Evolutionary conservation across 192 early-diverging fungal species (phyloP).

Genomic region (Coemansia asiatica): DNA sequence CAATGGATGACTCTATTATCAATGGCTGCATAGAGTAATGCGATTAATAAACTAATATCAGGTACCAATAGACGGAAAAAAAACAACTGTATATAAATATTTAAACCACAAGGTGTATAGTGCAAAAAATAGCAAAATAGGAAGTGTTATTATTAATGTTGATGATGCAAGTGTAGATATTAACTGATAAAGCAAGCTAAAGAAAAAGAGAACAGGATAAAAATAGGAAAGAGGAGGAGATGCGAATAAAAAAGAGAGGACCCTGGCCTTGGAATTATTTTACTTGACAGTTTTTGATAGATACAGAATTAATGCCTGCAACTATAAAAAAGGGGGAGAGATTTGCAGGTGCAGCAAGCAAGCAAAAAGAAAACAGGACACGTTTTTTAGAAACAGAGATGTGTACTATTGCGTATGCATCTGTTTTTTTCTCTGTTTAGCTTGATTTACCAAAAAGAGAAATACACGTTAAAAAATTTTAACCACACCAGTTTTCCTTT

Average conservation of each 20-base stretch:
- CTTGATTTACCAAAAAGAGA: too few species aligned
- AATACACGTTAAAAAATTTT: neutral
- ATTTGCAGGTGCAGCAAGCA: conserved; percentile 1
- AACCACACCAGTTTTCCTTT: too few species aligned
- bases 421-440: neutral
- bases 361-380: neutral
- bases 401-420: conserved; percentile 1
- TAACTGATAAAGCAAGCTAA: neutral
- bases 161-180: conserved; percentile 4
- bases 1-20: conserved; percentile 13
- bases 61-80: neutral
- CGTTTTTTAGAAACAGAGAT: neutral
- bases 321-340: neutral
- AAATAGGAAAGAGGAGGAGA: conserved; percentile 16
- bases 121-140: conserved; percentile 6
- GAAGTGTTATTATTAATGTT: neutral
- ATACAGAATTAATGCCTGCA: neutral
- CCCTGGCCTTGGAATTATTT: conserved; percentile 5
- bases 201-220: neutral
- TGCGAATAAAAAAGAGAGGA: conserved; percentile 19
- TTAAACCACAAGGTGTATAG: neutral
- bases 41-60: conserved; percentile 1
- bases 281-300: neutral
- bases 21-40: conserved; percentile 33
- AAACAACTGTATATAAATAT: too few species aligned